A percentile compares a stretch with the other conserved stretches of the same genome.
phyloP scores from a whole-genome alignment of 169 alveolate species.

The Perkinsus olseni region DNA sequence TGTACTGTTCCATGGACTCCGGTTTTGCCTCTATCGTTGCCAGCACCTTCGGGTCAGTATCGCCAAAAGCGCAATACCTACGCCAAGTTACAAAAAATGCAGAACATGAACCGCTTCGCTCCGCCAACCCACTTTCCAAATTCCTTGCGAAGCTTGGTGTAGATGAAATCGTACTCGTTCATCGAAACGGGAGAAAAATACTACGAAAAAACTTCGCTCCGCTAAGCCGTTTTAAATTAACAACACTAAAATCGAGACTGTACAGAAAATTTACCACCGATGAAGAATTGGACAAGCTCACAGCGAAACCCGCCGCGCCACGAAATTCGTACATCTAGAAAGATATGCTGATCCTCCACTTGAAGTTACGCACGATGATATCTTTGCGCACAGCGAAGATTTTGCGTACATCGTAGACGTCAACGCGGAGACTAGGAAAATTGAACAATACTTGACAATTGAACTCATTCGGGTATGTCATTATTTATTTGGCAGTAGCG shows the following conservation, averaged over 20 bases:
- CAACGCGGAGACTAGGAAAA: no score
- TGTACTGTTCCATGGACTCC: slow-evolving; percentile 11
- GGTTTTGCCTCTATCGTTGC: slow-evolving; percentile 27
- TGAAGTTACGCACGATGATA: background rate
- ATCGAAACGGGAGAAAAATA: background rate
- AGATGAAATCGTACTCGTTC: slow-evolving; percentile 38
- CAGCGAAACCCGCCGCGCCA: background rate
- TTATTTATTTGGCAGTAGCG: background rate
- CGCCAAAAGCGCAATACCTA: slow-evolving; percentile 31
- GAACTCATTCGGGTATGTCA: no score
- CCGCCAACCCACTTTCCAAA: slow-evolving; percentile 20
- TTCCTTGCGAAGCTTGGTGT: slow-evolving; percentile 44
- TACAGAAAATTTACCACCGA: background rate
- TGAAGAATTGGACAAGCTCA: background rate
- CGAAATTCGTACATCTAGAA: background rate
- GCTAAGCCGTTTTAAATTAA: background rate
- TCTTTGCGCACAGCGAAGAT: background rate
- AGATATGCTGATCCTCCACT: no score
- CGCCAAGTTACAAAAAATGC: background rate
- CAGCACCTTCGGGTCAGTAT: slow-evolving; percentile 25
- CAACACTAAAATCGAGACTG: background rate
- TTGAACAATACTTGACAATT: no score
- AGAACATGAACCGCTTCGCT: background rate
- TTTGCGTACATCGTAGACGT: background rate
- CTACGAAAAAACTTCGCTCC: background rate